Percentiles rank a stretch among this genome's conserved stretches.
These are phyloP conservation scores for Melaleuca quinquenervia DNA, from an alignment of 345 rosid genomes.

Conservation along the genomic window DNA sequence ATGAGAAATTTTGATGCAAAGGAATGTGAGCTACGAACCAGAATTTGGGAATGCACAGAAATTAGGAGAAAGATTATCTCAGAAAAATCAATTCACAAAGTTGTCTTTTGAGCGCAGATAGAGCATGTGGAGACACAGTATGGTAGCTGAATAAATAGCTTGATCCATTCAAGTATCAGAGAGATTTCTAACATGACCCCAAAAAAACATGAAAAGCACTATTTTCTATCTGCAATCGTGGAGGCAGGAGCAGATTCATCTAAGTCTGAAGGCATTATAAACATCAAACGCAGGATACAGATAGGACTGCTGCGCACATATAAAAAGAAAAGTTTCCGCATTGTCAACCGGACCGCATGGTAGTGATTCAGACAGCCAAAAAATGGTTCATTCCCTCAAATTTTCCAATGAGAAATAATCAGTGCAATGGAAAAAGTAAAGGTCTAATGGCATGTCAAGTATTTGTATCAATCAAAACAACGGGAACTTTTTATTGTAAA, in stretches of 20 bases:
- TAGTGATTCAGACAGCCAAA: neutral
- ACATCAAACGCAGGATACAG: neutral
- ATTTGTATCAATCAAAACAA: neutral
- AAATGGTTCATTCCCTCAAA: neutral
- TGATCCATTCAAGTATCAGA: neutral
- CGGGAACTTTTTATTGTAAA: neutral
- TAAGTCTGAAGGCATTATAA: neutral
- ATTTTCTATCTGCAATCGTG: neutral
- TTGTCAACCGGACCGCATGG: neutral
- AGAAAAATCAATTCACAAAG: neutral
- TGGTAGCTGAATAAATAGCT: neutral
- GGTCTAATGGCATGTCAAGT: neutral
- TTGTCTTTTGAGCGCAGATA: neutral
- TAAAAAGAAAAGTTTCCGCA: neutral
- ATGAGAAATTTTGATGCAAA: neutral
- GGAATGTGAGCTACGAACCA: neutral
- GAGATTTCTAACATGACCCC: neutral
- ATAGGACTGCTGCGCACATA: neutral
- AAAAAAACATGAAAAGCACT: neutral
- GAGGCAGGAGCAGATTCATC: neutral
- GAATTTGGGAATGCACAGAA: neutral
- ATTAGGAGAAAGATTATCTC: neutral
- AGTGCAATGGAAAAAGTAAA: neutral
- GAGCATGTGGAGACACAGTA: neutral
- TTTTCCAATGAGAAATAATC: neutral